Base-by-base conservation (phyloP, 2,329 filamentous ascomycete genomes). In the Pseudofabraea citricarpa region DNA sequence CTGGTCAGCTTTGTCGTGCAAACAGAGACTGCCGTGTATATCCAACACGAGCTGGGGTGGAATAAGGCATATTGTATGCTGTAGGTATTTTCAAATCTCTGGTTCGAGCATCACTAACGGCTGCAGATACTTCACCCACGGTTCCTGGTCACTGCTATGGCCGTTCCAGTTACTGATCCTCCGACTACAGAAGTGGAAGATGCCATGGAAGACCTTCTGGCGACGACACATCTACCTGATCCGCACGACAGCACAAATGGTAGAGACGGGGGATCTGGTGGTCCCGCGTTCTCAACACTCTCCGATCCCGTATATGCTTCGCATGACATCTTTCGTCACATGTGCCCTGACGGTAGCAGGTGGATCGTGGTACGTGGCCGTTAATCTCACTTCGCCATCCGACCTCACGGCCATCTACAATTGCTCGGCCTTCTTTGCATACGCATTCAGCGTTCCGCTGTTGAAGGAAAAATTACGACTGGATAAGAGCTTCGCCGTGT, bases 31-130 rank as follows among this genome's bases (percentile, higher is more conserved):
- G 91, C 90, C 9, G 83, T 94, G 8, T 90, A 96, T 68, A 93
- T 98, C 48, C 91, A 97, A 69, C 84, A 91, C 63, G 83, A 93
- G 47, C 69, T 96, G 51, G 82, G 86, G 51, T 98, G 93, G 93
- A 81, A 94, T 69, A 98, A 98, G 71, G 88, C 93, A n/a, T 98
- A 96, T 70, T 95, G 89, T 73, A 98, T 98, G 93, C 80, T 98
- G 74, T 96, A 69, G 69, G 69, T 64, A 23, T 13, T n/a, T 3
- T 23, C 23, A 8, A 16, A 18, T 22, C n/a, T 20, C 16, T 15
- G 31, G 5, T 15, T 35, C 20, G 13, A 21, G 23, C 31, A 39
- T 32, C 38, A 29, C 49, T 49, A 43, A 48, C 23, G 8, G 32
- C 15, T 2, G 10, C 56, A 81, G 77, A 33, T 85, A 95, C 67